Percentiles rank a stretch among this genome's conserved stretches.
These are phyloP conservation scores for Xeromyces bisporus DNA, from an alignment of 495 filamentous ascomycete species.

Conservation along the genomic window DNA sequence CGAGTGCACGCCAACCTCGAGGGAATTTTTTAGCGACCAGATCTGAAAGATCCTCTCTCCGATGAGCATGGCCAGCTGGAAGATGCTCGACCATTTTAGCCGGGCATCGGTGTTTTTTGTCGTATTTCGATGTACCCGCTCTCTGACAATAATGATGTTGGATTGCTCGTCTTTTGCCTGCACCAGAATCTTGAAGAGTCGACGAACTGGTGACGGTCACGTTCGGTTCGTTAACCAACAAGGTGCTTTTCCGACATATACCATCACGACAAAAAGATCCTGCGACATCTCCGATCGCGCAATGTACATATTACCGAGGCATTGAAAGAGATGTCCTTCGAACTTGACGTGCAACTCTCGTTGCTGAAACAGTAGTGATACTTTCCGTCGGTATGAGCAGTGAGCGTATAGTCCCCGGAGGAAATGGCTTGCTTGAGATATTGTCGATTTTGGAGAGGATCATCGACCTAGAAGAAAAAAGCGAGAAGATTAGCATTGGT, in stretches of 20 bases:
- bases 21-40: conserved; percentile 97
- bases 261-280: conserved; percentile 81
- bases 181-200: conserved; percentile 65
- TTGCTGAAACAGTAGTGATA: conserved; percentile 98
- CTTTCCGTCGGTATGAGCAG: conserved; percentile 67
- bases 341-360: conserved; percentile 79
- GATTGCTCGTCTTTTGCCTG: conserved; percentile 95
- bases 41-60: conserved; percentile 95
- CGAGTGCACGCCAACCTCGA: too few species aligned
- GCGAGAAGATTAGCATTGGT: conserved; percentile 9
- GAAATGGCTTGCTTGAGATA: conserved; percentile 62
- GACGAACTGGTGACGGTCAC: too few species aligned
- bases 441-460: conserved; percentile 58
- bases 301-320: conserved; percentile 95
- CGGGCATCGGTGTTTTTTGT: conserved; percentile 94
- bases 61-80: conserved; percentile 77
- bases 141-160: conserved; percentile 89
- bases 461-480: conserved; percentile 48
- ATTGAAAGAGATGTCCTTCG: conserved; percentile 96
- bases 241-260: too few species aligned
- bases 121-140: conserved; percentile 92
- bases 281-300: conserved; percentile 67
- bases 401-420: conserved; percentile 86
- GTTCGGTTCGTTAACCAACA: too few species aligned
- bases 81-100: conserved; percentile 99